Percentiles rank a stretch among this genome's conserved stretches.
phyloP scores from a whole-genome alignment of 805 yeast genomes.

The Maudiozyma turicensis region DNA sequence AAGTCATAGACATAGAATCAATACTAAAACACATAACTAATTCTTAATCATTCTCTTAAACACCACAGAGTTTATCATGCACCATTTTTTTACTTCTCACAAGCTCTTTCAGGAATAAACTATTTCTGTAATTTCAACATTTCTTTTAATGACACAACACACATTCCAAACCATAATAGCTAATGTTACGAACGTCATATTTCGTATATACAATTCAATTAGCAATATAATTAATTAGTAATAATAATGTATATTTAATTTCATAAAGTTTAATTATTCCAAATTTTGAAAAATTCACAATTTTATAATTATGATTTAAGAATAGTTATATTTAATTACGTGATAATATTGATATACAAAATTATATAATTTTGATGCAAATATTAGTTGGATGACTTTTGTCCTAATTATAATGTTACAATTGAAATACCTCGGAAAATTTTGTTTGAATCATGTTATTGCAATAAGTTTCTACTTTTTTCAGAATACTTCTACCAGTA shows the following conservation, averaged over 20 bases:
- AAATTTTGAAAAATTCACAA: neutral
- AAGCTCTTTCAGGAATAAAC: too few relatives aligned
- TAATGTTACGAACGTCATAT: neutral
- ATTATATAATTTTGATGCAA: too few relatives aligned
- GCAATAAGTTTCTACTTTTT: slow-evolving; percentile 7
- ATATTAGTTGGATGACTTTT: too few relatives aligned
- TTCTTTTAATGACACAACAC: neutral
- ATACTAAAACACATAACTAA: too few relatives aligned
- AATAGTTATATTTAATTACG: neutral
- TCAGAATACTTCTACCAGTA: slow-evolving; percentile 13
- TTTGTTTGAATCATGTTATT: slow-evolving; percentile 1
- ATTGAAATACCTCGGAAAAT: slow-evolving; percentile 5
- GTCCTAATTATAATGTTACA: slow-evolving; percentile 1
- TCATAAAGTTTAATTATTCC: neutral
- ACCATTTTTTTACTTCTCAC: too few relatives aligned
- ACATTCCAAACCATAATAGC: neutral
- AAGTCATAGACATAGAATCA: too few relatives aligned
- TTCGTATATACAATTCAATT: neutral
- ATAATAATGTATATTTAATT: neutral
- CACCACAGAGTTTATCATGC: too few relatives aligned
- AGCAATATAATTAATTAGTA: neutral
- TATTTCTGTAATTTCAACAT: too few relatives aligned
- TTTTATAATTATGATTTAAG: neutral
- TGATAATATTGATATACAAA: neutral
- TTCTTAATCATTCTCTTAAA: too few relatives aligned